Conservation (phyloP, 257 asterid species). For the Nyctanthes arbortristis region DNA sequence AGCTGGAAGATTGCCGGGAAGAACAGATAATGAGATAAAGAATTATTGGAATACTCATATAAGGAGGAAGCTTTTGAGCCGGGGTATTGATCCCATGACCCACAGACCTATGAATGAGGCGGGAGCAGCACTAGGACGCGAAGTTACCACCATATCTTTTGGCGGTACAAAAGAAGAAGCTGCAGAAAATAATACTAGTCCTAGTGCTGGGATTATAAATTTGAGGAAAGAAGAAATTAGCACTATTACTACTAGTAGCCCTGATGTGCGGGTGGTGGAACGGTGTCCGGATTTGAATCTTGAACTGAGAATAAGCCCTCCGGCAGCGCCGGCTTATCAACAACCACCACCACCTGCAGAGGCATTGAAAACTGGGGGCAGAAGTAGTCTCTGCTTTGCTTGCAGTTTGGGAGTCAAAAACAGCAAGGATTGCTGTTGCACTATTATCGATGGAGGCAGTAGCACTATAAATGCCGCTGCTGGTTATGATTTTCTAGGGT, state of each 20-base stretch:
- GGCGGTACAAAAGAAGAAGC: constrained; percentile 14
- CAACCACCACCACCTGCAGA: constrained; percentile 12
- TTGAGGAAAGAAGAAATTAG: constrained; percentile 11
- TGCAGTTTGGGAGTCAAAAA: constrained; percentile 69
- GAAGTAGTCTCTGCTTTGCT: constrained; percentile 43
- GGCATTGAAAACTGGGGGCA: constrained; percentile 26
- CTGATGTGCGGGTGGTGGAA: constrained; percentile 21
- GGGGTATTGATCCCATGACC: constrained; percentile 81
- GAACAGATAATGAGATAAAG: constrained; percentile 92
- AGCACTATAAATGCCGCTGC: constrained; percentile 26
- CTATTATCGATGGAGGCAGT: constrained; percentile 11
- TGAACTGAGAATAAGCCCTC: constrained; percentile 55
- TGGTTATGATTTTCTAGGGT: constrained; percentile 56
- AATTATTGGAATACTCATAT: constrained; percentile 95
- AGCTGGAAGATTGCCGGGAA: constrained; percentile 88
- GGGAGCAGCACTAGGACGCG: constrained; percentile 9
- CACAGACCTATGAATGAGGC: constrained; percentile 60
- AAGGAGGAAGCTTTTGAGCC: constrained; percentile 69
- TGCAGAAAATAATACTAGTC: constrained; percentile 1
- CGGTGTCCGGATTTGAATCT: constrained; percentile 47
- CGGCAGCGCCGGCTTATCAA: no score
- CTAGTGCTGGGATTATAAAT: background rate
- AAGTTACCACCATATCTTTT: constrained; percentile 40
- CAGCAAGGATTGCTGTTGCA: constrained; percentile 64
- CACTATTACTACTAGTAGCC: no score